These are phyloP conservation scores for Penicillium expansum DNA, from an alignment of 2,329 filamentous ascomycete genomes.

Conservation along the genomic window DNA sequence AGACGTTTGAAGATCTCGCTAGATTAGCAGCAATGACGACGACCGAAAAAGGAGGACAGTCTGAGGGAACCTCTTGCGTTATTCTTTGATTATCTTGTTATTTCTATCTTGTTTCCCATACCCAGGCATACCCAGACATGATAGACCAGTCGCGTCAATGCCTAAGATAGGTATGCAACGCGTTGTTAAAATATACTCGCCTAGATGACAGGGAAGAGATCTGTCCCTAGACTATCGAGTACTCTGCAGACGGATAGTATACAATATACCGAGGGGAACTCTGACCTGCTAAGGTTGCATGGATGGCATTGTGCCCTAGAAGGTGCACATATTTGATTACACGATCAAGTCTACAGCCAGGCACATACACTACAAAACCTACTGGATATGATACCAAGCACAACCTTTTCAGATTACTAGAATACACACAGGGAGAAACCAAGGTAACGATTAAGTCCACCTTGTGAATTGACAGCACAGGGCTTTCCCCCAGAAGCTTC, in stretches of 20 bases:
- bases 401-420: slow-evolving; percentile 39
- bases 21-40: slow-evolving; percentile 58
- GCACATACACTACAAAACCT: slow-evolving; percentile 12
- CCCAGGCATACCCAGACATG: no score
- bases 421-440: slow-evolving; percentile 43
- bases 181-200: neutral
- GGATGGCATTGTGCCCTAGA: neutral
- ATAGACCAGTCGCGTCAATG: neutral
- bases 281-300: neutral
- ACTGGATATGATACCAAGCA: slow-evolving; percentile 31
- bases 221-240: neutral
- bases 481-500: slow-evolving; percentile 81
- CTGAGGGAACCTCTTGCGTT: slow-evolving; percentile 39
- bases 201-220: neutral
- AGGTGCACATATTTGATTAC: neutral
- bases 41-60: slow-evolving; percentile 53
- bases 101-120: slow-evolving; percentile 2
- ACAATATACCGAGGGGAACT: no score
- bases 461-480: slow-evolving; percentile 78
- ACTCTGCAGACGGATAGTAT: neutral
- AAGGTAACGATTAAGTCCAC: slow-evolving; percentile 87
- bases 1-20: slow-evolving; percentile 61
- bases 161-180: neutral
- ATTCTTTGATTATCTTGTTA: slow-evolving; percentile 35
- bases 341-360: neutral